Evolutionary conservation across 257 asterid species (phyloP).

Genomic region (Solanum sejunctum): DNA sequence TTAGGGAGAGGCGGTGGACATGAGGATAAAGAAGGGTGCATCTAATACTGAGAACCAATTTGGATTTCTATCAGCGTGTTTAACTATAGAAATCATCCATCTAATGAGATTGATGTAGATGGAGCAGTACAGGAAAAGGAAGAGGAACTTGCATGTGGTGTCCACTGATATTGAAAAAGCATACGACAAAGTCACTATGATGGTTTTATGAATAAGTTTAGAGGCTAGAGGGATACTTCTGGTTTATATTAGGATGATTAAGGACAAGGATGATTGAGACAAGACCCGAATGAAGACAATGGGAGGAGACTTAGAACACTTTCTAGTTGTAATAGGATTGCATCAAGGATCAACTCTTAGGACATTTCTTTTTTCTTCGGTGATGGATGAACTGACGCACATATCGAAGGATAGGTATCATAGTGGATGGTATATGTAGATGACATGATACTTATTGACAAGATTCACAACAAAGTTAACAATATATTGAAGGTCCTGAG

Average conservation of each 20-base stretch:
- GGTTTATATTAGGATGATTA: not conserved
- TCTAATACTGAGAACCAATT: not conserved
- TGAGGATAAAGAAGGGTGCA: not conserved
- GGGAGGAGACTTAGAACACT: not conserved
- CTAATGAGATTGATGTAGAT: not conserved
- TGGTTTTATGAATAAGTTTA: not conserved
- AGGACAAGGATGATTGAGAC: not conserved
- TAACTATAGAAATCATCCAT: not conserved
- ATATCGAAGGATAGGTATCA: not conserved
- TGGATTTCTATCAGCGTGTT: not conserved
- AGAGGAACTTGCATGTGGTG: not conserved
- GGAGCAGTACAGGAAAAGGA: not conserved
- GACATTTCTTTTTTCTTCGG: not conserved
- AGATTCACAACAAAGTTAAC: not conserved
- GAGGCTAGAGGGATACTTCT: not conserved
- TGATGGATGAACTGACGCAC: not conserved
- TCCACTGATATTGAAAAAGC: not conserved
- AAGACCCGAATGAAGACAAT: not conserved
- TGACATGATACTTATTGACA: not conserved
- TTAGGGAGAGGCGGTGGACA: not conserved
- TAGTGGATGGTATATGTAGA: not conserved
- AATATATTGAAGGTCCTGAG: not conserved
- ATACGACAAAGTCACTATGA: not conserved
- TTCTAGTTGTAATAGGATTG: not conserved
- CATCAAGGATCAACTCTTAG: not conserved